These are phyloP conservation scores for Ganoderma resinaceum DNA, from an alignment of 1,284 basidiomycete genomes.

Conservation along the genomic window DNA sequence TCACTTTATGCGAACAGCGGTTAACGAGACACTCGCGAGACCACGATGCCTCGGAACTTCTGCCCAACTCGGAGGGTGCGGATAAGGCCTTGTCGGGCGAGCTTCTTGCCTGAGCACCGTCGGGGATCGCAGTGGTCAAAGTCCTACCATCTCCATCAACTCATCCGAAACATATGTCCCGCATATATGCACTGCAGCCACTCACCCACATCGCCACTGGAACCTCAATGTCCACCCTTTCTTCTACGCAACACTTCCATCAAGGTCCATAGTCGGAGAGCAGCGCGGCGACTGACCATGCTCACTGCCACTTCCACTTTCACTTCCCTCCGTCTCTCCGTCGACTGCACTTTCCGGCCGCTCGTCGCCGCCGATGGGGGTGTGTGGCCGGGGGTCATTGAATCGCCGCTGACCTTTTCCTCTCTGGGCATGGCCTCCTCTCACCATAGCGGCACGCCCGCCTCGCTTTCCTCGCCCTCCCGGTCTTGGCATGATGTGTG, in stretches of 20 bases:
- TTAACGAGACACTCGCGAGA: constrained; percentile 69
- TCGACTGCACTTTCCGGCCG: constrained; percentile 31
- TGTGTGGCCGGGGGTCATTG: constrained; percentile 49
- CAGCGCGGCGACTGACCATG: constrained; percentile 18
- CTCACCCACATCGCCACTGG: constrained; percentile 91
- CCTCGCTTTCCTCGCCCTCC: constrained; percentile 22
- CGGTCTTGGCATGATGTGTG: constrained; percentile 21
- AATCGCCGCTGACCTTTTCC: constrained; percentile 27
- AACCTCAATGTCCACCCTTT: constrained; percentile 55
- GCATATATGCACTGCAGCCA: constrained; percentile 25
- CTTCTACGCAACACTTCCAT: constrained; percentile 12
- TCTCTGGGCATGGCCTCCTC: constrained; percentile 29
- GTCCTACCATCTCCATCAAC: constrained; percentile 61
- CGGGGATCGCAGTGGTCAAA: constrained; percentile 97
- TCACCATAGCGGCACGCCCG: constrained; percentile 16
- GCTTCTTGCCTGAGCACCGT: constrained; percentile 94
- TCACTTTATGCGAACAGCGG: neutral
- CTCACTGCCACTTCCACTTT: constrained; percentile 18
- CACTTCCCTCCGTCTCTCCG: constrained; percentile 9
- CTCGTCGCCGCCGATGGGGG: constrained; percentile 29
- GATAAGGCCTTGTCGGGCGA: constrained; percentile 87
- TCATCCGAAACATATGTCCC: neutral
- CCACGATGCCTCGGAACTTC: constrained; percentile 90
- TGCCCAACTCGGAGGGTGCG: constrained; percentile 86
- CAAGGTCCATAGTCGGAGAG: neutral